These are phyloP conservation scores for Xylaria sp. DNA, from an alignment of 2,329 filamentous ascomycete genomes.

Conservation along the genomic window DNA sequence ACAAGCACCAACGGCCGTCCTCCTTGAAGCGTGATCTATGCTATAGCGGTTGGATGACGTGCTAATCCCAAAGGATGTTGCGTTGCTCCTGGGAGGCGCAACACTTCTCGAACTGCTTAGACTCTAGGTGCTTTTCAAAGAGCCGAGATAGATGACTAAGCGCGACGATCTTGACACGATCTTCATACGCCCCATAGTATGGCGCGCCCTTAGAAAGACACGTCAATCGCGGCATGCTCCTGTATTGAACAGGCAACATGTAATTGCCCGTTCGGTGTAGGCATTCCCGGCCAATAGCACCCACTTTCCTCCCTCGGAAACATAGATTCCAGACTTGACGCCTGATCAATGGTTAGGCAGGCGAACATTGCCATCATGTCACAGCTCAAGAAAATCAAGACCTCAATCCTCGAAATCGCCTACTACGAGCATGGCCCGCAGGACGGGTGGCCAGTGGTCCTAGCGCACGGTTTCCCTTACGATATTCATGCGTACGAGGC, in stretches of 20 bases:
- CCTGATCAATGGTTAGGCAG: background rate
- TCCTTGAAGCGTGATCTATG: too few relatives aligned
- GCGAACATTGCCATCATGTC: background rate
- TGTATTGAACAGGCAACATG: background rate
- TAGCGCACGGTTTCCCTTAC: slow-evolving; percentile 26
- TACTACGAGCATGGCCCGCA: slow-evolving; percentile 22
- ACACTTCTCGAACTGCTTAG: too few relatives aligned
- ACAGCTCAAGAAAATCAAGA: slow-evolving; percentile 15
- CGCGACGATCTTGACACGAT: slow-evolving; percentile 1
- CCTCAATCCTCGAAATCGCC: slow-evolving; percentile 19
- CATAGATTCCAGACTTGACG: background rate
- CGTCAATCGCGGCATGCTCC: background rate
- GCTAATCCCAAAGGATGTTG: too few relatives aligned
- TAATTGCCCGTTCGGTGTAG: too few relatives aligned
- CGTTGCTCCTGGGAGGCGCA: too few relatives aligned
- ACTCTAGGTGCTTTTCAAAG: too few relatives aligned
- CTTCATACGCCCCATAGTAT: too few relatives aligned
- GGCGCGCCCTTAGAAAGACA: slow-evolving; percentile 17
- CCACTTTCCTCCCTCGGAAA: too few relatives aligned
- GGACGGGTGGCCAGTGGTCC: slow-evolving; percentile 23
- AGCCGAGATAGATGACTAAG: background rate
- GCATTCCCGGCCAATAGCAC: too few relatives aligned
- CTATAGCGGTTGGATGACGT: too few relatives aligned
- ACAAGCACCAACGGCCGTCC: too few relatives aligned
- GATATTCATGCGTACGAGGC: slow-evolving; percentile 14